A percentile compares a stretch with the other conserved stretches of the same genome.
phyloP scores from a whole-genome alignment of 371 early-diverging fungal species.

The Choanephora cucurbitarum region DNA sequence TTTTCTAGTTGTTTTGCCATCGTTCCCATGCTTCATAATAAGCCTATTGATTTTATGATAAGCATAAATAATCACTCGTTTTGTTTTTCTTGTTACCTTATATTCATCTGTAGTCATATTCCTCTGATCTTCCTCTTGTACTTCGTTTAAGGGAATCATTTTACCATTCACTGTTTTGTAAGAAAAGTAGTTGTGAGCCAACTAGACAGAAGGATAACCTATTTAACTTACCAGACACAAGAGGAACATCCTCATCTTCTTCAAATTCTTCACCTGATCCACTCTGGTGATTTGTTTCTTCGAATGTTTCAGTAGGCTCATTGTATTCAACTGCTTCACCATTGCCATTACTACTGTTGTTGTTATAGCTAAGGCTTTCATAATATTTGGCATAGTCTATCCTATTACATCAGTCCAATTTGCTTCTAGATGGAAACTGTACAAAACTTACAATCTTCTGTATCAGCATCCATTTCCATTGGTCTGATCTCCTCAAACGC shows the following conservation, averaged over 20 bases:
- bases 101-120: conserved; percentile 66
- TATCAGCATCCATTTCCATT: conserved; percentile 47
- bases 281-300: conserved; percentile 30
- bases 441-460: conserved; percentile 50
- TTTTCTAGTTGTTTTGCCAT: conserved; percentile 38
- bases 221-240: conserved; percentile 41
- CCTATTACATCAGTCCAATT: neutral
- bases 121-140: conserved; percentile 58
- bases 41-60: conserved; percentile 26
- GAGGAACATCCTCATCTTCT: conserved; percentile 43
- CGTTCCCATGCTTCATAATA: conserved; percentile 55
- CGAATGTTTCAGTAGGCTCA: conserved; percentile 20
- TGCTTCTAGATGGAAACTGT: neutral
- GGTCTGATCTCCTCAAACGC: conserved; percentile 37
- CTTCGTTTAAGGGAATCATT: conserved; percentile 56
- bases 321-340: conserved; percentile 12
- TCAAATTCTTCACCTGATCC: conserved; percentile 29
- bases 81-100: conserved; percentile 39
- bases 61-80: neutral
- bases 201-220: neutral
- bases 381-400: conserved; percentile 50
- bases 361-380: conserved; percentile 37
- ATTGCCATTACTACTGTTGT: neutral
- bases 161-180: conserved; percentile 43
- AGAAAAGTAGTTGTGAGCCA: no score